phyloP scores from a whole-genome alignment of 2,329 filamentous ascomycete genomes.

The Penicillium italicum region DNA sequence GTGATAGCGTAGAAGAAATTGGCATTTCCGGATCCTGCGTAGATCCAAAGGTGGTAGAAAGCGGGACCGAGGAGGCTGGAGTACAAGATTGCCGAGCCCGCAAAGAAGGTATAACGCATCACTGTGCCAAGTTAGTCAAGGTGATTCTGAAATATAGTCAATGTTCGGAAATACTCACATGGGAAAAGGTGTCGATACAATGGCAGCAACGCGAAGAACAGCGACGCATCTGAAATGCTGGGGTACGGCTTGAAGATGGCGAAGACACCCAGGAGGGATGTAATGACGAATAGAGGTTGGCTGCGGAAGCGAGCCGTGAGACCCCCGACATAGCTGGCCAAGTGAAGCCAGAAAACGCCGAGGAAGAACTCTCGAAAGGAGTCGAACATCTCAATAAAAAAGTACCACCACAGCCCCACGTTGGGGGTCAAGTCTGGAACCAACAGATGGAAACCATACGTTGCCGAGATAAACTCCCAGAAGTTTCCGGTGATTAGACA shows the following conservation, averaged over 20 bases:
- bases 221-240: constrained; percentile 80
- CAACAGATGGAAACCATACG: constrained; percentile 88
- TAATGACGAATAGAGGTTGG: constrained; percentile 82
- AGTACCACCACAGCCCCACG: constrained; percentile 98
- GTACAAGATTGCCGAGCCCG: constrained; percentile 78
- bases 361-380: constrained; percentile 96
- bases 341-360: constrained; percentile 95
- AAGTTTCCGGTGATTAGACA: constrained; percentile 69
- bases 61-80: constrained; percentile 84
- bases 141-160: neutral
- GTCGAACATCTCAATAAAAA: constrained; percentile 99
- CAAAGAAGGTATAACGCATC: constrained; percentile 90
- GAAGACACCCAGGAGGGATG: constrained; percentile 82
- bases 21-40: constrained; percentile 93
- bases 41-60: constrained; percentile 97
- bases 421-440: constrained; percentile 93
- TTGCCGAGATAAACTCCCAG: constrained; percentile 82
- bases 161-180: constrained; percentile 46
- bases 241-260: constrained; percentile 97
- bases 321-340: constrained; percentile 83
- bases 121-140: constrained; percentile 50
- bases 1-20: constrained; percentile 99
- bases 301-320: constrained; percentile 75
- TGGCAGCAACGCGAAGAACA: constrained; percentile 79
- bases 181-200: constrained; percentile 91